phyloP scores from a whole-genome alignment of 202 grass and related monocot species.

The Hordeum pubiflorum region DNA sequence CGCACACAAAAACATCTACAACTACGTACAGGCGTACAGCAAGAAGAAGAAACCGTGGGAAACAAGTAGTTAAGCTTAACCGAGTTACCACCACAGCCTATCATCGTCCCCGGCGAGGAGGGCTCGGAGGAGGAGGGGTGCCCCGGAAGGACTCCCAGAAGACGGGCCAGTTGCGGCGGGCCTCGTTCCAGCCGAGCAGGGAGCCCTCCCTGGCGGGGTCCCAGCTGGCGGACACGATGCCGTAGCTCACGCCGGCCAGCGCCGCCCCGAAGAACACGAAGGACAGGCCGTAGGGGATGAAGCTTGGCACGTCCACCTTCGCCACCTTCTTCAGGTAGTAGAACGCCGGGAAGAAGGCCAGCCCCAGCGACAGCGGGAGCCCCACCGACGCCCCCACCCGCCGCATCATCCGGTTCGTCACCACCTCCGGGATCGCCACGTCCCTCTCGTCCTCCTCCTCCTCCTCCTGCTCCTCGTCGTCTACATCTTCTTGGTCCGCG shows the following conservation, averaged over 20 bases:
- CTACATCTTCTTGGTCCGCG: background rate
- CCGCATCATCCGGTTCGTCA: conserved; percentile 89
- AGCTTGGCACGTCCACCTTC: conserved; percentile 79
- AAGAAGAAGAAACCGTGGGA: background rate
- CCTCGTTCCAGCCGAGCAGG: conserved; percentile 83
- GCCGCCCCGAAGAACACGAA: conserved; percentile 89
- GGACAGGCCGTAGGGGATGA: conserved; percentile 81
- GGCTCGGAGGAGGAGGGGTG: background rate
- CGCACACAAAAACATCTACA: background rate
- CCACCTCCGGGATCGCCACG: conserved; percentile 77
- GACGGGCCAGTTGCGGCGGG: conserved; percentile 84
- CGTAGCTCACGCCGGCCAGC: conserved; percentile 68
- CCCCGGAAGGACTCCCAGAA: conserved; percentile 81
- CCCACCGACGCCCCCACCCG: conserved; percentile 69
- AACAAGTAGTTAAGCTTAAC: background rate
- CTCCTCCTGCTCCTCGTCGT: background rate
- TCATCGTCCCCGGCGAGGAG: conserved; percentile 26
- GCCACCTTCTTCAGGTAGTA: conserved; percentile 84
- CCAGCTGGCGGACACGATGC: conserved; percentile 96
- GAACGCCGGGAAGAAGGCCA: conserved; percentile 83
- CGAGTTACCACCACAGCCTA: background rate
- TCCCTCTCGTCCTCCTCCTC: conserved; percentile 37
- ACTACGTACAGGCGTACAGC: background rate
- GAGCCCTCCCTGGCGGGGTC: conserved; percentile 76
- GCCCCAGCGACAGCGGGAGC: conserved; percentile 49